Percentiles rank a stretch among this genome's conserved stretches.
Conservation (phyloP, 768 basidiomycete species). For the Harrya chromipes region DNA sequence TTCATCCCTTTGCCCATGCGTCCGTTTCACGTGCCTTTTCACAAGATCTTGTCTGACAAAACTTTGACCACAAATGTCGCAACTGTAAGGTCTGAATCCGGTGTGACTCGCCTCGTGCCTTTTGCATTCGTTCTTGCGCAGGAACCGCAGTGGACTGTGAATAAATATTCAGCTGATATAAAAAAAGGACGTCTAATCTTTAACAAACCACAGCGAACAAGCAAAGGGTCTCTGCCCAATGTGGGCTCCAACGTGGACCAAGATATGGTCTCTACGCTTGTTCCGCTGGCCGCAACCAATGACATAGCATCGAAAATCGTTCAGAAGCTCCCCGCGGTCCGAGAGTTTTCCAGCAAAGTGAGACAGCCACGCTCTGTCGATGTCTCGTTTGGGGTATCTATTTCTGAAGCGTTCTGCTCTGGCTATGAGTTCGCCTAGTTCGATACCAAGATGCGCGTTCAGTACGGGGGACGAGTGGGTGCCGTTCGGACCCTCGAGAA, state of each 20-base stretch:
- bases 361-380: conserved; percentile 63
- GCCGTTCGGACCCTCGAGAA: background rate
- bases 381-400: conserved; percentile 53
- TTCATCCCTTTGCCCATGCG: conserved; percentile 43
- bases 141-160: conserved; percentile 55
- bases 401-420: conserved; percentile 53
- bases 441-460: conserved; percentile 62
- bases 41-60: conserved; percentile 70
- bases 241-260: conserved; percentile 72
- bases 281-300: conserved; percentile 63
- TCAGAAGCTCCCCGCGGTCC: conserved; percentile 49
- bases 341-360: conserved; percentile 68
- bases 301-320: conserved; percentile 68
- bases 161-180: conserved; percentile 10
- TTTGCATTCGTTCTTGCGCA: conserved; percentile 77
- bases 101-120: conserved; percentile 68
- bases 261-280: conserved; percentile 70
- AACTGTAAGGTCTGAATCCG: conserved; percentile 55
- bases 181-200: background rate
- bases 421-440: conserved; percentile 49
- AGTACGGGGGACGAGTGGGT: conserved; percentile 46
- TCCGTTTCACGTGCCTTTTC: conserved; percentile 59
- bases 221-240: conserved; percentile 65
- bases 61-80: conserved; percentile 52
- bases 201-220: conserved; percentile 61